Evolutionary conservation across 805 yeast species (phyloP).

Genomic region (Ogataea populi-albae): DNA sequence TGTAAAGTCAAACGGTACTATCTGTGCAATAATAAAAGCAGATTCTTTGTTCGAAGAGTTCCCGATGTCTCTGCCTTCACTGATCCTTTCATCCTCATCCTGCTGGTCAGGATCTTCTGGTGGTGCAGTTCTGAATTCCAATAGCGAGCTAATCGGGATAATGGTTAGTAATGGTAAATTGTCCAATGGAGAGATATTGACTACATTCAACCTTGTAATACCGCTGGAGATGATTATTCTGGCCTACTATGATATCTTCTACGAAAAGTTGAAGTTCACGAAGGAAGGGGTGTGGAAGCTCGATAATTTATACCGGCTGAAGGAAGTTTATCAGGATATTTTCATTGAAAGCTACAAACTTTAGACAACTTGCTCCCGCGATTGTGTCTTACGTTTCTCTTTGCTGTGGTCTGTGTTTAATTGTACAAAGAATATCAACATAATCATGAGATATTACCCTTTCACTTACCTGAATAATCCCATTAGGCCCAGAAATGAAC

Average conservation of each 20-base stretch:
- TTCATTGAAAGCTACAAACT: slow-evolving; percentile 17
- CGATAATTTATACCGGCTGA: slow-evolving; percentile 11
- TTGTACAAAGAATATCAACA: no score
- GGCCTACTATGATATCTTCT: slow-evolving; percentile 21
- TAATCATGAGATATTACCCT: no score
- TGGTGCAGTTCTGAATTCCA: slow-evolving; percentile 37
- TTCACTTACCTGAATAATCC: no score
- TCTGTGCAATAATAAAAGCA: slow-evolving; percentile 23
- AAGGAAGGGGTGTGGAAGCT: slow-evolving; percentile 6
- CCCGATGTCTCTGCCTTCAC: slow-evolving; percentile 6
- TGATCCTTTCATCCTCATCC: slow-evolving; percentile 39
- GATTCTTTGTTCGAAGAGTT: slow-evolving; percentile 8
- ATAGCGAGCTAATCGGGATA: slow-evolving; percentile 35
- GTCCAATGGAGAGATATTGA: slow-evolving; percentile 20
- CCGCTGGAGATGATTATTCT: slow-evolving; percentile 19
- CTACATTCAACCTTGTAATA: slow-evolving; percentile 17
- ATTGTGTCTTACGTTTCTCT: no score
- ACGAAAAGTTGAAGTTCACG: slow-evolving; percentile 7
- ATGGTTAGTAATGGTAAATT: slow-evolving; percentile 41
- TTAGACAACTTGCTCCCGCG: no score
- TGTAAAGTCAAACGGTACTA: slow-evolving; percentile 33
- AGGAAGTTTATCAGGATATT: slow-evolving; percentile 14
- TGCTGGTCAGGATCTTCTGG: slow-evolving; percentile 55
- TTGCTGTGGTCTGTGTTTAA: no score
- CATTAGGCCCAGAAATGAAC: no score